A percentile compares a stretch with the other conserved stretches of the same genome.
These are phyloP conservation scores for Russula vinacea DNA, from an alignment of 768 basidiomycete genomes.

Conservation along the genomic window DNA sequence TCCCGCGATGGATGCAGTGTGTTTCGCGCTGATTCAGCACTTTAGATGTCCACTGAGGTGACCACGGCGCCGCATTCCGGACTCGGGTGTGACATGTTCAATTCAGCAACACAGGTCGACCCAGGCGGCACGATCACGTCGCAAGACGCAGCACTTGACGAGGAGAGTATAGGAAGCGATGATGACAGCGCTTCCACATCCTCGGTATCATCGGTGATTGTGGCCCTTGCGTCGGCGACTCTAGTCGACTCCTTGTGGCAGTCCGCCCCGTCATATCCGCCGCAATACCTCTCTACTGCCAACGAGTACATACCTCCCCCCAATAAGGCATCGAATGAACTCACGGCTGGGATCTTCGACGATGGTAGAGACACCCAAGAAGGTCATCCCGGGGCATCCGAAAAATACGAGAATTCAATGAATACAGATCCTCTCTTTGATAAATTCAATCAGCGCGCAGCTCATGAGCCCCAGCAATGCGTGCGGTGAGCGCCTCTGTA, in stretches of 20 bases:
- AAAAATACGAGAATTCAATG: conserved; percentile 78
- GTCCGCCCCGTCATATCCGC: conserved; percentile 59
- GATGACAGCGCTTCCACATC: conserved; percentile 42
- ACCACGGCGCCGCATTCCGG: conserved; percentile 44
- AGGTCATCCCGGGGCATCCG: conserved; percentile 58
- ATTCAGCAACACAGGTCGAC: conserved; percentile 29
- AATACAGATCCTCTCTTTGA: conserved; percentile 85
- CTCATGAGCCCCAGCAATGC: conserved; percentile 75
- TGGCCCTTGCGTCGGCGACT: conserved; percentile 54
- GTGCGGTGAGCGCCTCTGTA: conserved; percentile 57
- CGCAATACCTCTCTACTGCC: conserved; percentile 70
- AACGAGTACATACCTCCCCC: conserved; percentile 66
- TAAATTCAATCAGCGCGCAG: conserved; percentile 71
- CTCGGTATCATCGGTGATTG: conserved; percentile 43
- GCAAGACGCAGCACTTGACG: background rate
- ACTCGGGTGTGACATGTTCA: conserved; percentile 68
- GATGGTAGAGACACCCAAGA: conserved; percentile 43
- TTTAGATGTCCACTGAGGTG: conserved; percentile 25
- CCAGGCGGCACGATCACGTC: conserved; percentile 4
- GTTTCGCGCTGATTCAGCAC: background rate
- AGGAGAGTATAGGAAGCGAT: conserved; percentile 22
- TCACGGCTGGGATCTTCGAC: conserved; percentile 42
- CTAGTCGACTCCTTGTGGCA: conserved; percentile 65
- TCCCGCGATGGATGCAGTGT: background rate
- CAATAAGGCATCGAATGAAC: conserved; percentile 43